phyloP scores from a whole-genome alignment of 1,284 basidiomycete species.

The Trametes pubescens region DNA sequence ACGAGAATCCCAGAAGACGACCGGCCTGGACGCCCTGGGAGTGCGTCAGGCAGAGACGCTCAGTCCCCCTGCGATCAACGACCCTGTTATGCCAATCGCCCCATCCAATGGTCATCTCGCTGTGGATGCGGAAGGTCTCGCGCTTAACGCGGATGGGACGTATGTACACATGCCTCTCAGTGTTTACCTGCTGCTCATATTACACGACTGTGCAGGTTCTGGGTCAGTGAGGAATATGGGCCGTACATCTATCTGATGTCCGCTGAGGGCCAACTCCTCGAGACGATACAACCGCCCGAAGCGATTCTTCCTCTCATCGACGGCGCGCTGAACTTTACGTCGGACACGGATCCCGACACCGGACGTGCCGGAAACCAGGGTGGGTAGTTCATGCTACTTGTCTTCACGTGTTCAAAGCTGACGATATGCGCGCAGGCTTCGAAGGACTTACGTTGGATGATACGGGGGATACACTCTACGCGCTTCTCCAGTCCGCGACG shows the following conservation, averaged over 20 bases:
- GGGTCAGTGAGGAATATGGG: conserved; percentile 75
- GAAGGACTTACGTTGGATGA: conserved; percentile 68
- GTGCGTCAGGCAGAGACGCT: conserved; percentile 52
- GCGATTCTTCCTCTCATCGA: conserved; percentile 59
- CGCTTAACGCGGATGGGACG: conserved; percentile 65
- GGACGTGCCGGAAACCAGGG: conserved; percentile 60
- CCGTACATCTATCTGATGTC: conserved; percentile 71
- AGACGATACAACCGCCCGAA: conserved; percentile 66
- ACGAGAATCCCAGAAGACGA: conserved; percentile 57
- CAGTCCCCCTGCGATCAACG: conserved; percentile 35
- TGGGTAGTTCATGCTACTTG: conserved; percentile 29
- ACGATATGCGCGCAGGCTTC: conserved; percentile 52
- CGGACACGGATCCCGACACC: conserved; percentile 56
- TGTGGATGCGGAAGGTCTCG: conserved; percentile 70
- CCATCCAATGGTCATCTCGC: conserved; percentile 54
- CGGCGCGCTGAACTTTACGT: conserved; percentile 65
- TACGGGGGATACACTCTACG: conserved; percentile 60
- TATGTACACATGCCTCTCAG: conserved; percentile 38
- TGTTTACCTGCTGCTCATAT: neutral
- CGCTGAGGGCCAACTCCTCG: conserved; percentile 55
- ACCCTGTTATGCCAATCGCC: conserved; percentile 56
- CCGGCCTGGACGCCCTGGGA: conserved; percentile 65
- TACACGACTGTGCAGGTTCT: conserved; percentile 50
- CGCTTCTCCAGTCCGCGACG: conserved; percentile 68
- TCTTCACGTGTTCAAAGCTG: neutral